Conservation (phyloP, 768 basidiomycete genomes). For the Boletus fagicola region DNA sequence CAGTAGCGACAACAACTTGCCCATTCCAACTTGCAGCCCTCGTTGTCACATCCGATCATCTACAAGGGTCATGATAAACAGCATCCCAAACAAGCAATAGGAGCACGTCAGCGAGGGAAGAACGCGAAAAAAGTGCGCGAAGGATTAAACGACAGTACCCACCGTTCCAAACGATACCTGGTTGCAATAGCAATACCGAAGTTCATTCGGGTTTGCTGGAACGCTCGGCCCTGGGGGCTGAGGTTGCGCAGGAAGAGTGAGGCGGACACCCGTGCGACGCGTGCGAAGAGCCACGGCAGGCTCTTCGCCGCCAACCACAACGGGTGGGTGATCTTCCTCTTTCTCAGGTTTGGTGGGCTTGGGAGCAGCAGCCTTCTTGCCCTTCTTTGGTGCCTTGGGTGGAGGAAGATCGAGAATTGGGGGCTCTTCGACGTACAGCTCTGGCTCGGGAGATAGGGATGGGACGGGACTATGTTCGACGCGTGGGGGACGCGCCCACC, state of each 20-base stretch:
- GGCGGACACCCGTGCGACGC: constrained; percentile 30
- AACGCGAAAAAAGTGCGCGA: not conserved
- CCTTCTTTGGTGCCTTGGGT: constrained; percentile 23
- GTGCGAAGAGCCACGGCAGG: constrained; percentile 11
- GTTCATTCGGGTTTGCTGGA: constrained; percentile 47
- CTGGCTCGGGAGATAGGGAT: constrained; percentile 33
- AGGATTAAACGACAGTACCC: constrained; percentile 24
- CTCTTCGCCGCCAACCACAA: constrained; percentile 11
- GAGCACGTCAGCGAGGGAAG: not conserved
- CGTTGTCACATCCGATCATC: constrained; percentile 88
- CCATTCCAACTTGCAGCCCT: constrained; percentile 77
- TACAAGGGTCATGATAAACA: constrained; percentile 24
- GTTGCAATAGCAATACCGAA: constrained; percentile 78
- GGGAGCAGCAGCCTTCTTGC: constrained; percentile 19
- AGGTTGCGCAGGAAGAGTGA: constrained; percentile 37
- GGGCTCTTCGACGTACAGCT: constrained; percentile 16
- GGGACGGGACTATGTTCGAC: constrained; percentile 43
- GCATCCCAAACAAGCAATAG: not conserved
- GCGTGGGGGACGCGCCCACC: constrained; percentile 47
- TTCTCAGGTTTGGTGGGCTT: constrained; percentile 19
- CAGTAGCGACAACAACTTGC: constrained; percentile 42
- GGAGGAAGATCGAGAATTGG: constrained; percentile 8
- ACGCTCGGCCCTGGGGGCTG: constrained; percentile 16
- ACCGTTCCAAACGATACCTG: constrained; percentile 80
- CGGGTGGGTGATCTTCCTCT: constrained; percentile 13